Percentiles rank a stretch among this genome's conserved stretches.
These are phyloP conservation scores for Lecanicillium sp. DNA, from an alignment of 2,329 filamentous ascomycete species.

Conservation along the genomic window DNA sequence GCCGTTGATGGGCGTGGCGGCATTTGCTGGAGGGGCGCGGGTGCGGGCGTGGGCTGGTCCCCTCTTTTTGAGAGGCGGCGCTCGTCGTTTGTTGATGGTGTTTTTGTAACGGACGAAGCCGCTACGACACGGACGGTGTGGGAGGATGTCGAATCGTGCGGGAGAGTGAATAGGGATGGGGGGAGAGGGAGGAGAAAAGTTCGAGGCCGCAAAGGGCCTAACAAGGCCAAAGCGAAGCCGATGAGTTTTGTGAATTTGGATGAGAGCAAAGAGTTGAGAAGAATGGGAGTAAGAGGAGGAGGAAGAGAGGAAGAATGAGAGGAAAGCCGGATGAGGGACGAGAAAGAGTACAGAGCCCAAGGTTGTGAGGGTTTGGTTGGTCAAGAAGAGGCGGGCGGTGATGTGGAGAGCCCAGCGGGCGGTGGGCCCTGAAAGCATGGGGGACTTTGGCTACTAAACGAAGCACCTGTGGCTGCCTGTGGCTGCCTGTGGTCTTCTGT, in stretches of 20 bases:
- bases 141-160: too few species aligned
- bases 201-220: constrained; percentile 14
- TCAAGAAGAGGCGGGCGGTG: too few species aligned
- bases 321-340: too few species aligned
- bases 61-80: neutral
- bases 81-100: constrained; percentile 1
- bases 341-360: too few species aligned
- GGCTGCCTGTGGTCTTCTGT: neutral
- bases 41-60: too few species aligned
- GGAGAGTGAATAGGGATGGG: neutral
- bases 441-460: too few species aligned
- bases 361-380: too few species aligned
- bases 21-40: too few species aligned
- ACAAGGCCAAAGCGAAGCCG: constrained; percentile 10
- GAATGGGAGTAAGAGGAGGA: neutral
- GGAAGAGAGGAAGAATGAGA: constrained; percentile 8
- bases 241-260: neutral
- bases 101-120: constrained; percentile 5
- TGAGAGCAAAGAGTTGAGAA: neutral
- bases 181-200: constrained; percentile 7
- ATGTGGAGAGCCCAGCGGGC: too few species aligned
- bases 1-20: constrained; percentile 7
- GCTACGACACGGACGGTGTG: neutral
- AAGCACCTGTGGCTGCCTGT: neutral
- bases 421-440: too few species aligned